Conservation (phyloP, 768 basidiomycete species). For the Podaxis sp. region DNA sequence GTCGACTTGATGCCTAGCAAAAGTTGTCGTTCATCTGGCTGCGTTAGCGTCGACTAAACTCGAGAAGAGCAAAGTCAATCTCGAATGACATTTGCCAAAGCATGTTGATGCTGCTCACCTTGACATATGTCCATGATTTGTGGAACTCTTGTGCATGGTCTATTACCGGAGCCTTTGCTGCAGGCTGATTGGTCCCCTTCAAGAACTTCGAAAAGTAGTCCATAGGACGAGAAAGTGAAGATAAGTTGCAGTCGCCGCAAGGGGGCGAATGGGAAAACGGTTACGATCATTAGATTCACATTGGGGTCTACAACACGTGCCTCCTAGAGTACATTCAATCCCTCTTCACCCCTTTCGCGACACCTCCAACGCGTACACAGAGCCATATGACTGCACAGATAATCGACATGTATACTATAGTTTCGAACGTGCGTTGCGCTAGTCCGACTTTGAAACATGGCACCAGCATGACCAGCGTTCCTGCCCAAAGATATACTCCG, state of each 20-base stretch:
- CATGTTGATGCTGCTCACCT: slow-evolving; percentile 41
- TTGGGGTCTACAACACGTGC: slow-evolving; percentile 2
- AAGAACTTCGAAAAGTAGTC: slow-evolving; percentile 89
- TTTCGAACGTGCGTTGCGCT: slow-evolving; percentile 15
- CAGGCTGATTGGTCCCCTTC: slow-evolving; percentile 39
- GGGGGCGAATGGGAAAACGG: neutral
- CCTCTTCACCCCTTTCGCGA: slow-evolving; percentile 1
- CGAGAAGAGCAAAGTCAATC: neutral
- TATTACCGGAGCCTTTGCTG: slow-evolving; percentile 45
- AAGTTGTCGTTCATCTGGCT: slow-evolving; percentile 89
- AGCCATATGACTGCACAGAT: slow-evolving; percentile 12
- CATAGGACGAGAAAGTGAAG: slow-evolving; percentile 40
- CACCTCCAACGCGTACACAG: neutral
- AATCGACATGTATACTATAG: slow-evolving; percentile 14
- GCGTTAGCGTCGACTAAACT: slow-evolving; percentile 71
- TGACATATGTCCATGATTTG: slow-evolving; percentile 72
- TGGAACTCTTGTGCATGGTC: slow-evolving; percentile 77
- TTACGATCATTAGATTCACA: neutral
- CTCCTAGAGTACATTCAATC: neutral
- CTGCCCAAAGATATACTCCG: slow-evolving; percentile 14
- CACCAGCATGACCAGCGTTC: slow-evolving; percentile 10
- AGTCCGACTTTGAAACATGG: slow-evolving; percentile 13
- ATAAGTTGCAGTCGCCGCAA: neutral
- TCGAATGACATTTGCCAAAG: neutral
- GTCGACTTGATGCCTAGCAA: slow-evolving; percentile 79